Conservation (phyloP, 306 rosid species). For the Citrullus amarus region DNA sequence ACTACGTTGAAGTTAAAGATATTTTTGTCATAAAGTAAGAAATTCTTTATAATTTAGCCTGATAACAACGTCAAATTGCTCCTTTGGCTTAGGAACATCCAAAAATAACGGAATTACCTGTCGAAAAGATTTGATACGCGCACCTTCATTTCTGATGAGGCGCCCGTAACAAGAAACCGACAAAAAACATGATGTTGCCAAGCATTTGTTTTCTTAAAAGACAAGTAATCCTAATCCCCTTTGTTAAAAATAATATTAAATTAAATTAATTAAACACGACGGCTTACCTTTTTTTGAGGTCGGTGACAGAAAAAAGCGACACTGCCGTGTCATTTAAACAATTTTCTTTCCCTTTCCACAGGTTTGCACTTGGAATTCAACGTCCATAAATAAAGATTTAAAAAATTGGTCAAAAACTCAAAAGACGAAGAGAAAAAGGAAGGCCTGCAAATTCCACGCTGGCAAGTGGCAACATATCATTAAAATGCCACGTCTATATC, state of each 20-base stretch:
- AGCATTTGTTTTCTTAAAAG: not conserved
- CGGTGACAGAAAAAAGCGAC: conserved; percentile 5
- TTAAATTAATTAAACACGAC: not conserved
- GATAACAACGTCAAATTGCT: too few relatives aligned
- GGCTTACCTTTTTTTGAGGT: not conserved
- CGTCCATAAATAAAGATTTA: not conserved
- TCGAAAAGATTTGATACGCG: not conserved
- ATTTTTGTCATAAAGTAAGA: too few relatives aligned
- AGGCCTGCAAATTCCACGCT: not conserved
- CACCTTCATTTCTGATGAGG: not conserved
- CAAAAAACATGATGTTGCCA: too few relatives aligned
- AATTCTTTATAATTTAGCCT: too few relatives aligned
- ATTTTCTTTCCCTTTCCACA: not conserved
- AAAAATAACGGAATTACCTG: not conserved
- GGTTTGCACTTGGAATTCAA: not conserved
- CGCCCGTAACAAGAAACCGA: not conserved
- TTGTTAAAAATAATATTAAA: not conserved
- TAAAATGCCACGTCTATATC: not conserved
- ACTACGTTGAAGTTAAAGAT: too few relatives aligned
- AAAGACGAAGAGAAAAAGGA: not conserved
- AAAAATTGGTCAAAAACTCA: not conserved
- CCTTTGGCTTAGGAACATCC: not conserved
- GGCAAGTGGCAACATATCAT: not conserved
- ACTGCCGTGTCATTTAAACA: not conserved
- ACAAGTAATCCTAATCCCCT: not conserved